Percentiles rank a stretch among this genome's conserved stretches.
Conservation (phyloP, 78 protist species). For the Isochrysis galbana region DNA sequence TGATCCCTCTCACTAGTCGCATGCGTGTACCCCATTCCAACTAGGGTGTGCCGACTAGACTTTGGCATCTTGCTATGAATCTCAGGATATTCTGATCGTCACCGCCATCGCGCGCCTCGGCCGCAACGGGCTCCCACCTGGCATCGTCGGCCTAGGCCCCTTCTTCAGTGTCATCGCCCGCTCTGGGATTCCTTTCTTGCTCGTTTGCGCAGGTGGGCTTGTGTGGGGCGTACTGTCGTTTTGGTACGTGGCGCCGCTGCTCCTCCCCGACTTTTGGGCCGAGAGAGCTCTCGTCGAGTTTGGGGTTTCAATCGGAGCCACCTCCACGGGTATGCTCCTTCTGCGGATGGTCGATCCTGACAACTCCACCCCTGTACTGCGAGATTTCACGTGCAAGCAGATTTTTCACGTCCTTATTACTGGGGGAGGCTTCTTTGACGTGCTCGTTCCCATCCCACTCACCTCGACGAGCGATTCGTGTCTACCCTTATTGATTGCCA, state of each 20-base stretch:
- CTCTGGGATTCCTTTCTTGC: neutral
- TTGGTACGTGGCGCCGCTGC: neutral
- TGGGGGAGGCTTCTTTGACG: slow-evolving; percentile 30
- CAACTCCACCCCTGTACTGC: neutral
- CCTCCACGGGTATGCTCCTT: slow-evolving; percentile 25
- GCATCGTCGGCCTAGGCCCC: neutral
- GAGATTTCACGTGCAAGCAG: slow-evolving; percentile 31
- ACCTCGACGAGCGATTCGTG: neutral
- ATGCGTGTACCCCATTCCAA: neutral
- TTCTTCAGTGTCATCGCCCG: neutral
- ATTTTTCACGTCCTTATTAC: neutral
- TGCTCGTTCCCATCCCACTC: slow-evolving; percentile 8
- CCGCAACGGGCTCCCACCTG: neutral
- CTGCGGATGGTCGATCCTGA: slow-evolving; percentile 40
- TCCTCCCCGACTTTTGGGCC: neutral
- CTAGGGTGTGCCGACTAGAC: neutral
- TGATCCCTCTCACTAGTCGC: neutral
- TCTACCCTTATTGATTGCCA: neutral
- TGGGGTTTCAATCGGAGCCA: slow-evolving; percentile 30
- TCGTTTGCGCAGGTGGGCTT: neutral
- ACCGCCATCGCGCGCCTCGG: slow-evolving; percentile 15
- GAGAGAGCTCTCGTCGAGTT: slow-evolving; percentile 24
- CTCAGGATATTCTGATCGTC: slow-evolving; percentile 8
- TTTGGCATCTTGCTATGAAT: too few relatives aligned
- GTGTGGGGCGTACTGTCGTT: slow-evolving; percentile 14